A percentile compares a stretch with the other conserved stretches of the same genome.
Conservation (phyloP, 768 basidiomycete species). For the Hericium rajendrae region DNA sequence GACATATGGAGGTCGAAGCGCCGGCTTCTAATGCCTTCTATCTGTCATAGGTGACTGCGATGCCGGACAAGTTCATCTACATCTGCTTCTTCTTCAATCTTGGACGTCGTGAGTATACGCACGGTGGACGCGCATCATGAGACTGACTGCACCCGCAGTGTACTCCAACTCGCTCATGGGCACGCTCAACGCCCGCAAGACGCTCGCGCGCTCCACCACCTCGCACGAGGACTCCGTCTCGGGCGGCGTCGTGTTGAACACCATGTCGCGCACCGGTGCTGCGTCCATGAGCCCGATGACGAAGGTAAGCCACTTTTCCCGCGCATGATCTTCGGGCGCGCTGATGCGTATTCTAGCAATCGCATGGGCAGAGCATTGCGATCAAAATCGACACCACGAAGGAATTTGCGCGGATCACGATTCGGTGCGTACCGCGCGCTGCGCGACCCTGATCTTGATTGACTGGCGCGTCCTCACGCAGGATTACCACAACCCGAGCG, state of each 20-base stretch:
- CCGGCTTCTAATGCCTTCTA: background rate
- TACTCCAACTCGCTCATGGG: background rate
- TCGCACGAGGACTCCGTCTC: background rate
- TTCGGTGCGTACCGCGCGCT: background rate
- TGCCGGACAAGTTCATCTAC: background rate
- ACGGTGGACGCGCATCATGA: background rate
- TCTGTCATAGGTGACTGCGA: background rate
- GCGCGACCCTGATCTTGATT: background rate
- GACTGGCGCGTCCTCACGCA: background rate
- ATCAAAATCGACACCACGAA: background rate
- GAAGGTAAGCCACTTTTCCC: background rate
- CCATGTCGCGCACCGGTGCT: background rate
- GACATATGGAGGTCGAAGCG: no score
- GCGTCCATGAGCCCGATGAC: background rate
- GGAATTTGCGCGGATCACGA: background rate
- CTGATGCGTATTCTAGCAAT: background rate
- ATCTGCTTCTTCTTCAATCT: constrained; percentile 1
- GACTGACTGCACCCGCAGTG: background rate
- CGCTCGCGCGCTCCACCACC: background rate
- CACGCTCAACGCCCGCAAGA: background rate
- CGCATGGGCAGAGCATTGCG: background rate
- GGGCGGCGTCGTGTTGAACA: background rate
- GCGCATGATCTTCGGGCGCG: background rate
- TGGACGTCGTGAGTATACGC: background rate
- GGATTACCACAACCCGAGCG: background rate